A percentile compares a stretch with the other conserved stretches of the same genome.
Evolutionary conservation across 1,284 basidiomycete genomes (phyloP).

Genomic region (Amylostereum chailletii): DNA sequence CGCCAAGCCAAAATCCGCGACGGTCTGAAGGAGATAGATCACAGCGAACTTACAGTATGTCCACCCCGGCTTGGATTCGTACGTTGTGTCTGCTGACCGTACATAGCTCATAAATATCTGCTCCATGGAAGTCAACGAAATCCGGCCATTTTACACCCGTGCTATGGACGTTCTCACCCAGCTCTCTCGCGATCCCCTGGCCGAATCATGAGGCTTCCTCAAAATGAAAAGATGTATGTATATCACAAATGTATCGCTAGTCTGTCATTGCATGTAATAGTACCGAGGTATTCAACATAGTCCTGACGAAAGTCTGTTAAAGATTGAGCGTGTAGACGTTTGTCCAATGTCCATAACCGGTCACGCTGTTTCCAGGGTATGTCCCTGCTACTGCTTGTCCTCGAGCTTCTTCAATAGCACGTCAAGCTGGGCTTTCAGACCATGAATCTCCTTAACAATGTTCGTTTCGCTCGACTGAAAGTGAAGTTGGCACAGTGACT

Average conservation of each 20-base stretch:
- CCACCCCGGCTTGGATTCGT: neutral
- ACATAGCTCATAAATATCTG: slow-evolving; percentile 76
- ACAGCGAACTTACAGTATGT: slow-evolving; percentile 72
- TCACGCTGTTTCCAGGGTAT: neutral
- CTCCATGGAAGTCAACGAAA: slow-evolving; percentile 88
- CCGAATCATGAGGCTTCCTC: slow-evolving; percentile 2
- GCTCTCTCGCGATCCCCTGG: slow-evolving; percentile 26
- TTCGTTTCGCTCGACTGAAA: slow-evolving; percentile 62
- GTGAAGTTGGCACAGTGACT: slow-evolving; percentile 8
- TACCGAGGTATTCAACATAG: too few species aligned
- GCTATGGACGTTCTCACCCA: slow-evolving; percentile 67
- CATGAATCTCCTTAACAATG: slow-evolving; percentile 58
- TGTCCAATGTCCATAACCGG: neutral
- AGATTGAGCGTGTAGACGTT: neutral
- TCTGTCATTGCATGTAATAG: too few species aligned
- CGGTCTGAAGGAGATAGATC: slow-evolving; percentile 68
- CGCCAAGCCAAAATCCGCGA: slow-evolving; percentile 89
- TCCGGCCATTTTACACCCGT: slow-evolving; percentile 81
- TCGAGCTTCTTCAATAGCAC: slow-evolving; percentile 45
- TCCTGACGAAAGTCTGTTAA: too few species aligned
- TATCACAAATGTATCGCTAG: neutral
- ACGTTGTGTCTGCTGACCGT: neutral
- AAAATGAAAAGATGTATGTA: neutral
- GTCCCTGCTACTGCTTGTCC: slow-evolving; percentile 9
- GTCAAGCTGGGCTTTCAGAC: slow-evolving; percentile 49